Base-by-base conservation (phyloP, 441 rosid genomes). In the Gossypium aridum region DNA sequence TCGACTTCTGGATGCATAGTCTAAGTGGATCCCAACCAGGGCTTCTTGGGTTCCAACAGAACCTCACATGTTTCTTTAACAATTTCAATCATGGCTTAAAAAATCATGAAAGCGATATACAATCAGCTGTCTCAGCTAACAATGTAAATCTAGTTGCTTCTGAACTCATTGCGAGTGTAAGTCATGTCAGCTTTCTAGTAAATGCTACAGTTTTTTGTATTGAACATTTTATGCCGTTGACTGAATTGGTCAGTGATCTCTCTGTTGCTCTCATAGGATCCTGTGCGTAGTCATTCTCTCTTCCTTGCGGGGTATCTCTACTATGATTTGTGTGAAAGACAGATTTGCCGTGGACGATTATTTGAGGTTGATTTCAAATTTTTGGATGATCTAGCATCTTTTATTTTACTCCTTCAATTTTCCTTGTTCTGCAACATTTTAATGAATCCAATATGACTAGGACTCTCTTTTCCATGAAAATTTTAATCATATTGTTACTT, bases 241-340 rank as follows among this genome's bases (percentile, higher is more conserved):
- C 51, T 75, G 7, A 64, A 57, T 6, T 71, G 62, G 49, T 77
- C 56, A 23, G 22, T 60, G 72, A 60, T 51, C 62, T 78, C 39
- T 75, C 8, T 71, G 39, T 55, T 60, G 54, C 64, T 69, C 39
- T 77, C 68, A 16, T 76, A 96, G 98, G 93, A 70, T 79, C 85
- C 92, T 73, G 75, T 51, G 39, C 80, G 88, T 70, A 83, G 80
- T 47, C 77, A 47, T 77, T 86, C 92, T 73, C 75, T 81, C 80
- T 91, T 90, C 78, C 72, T 83, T 72, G 97, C 90, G 72, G 98
- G 96, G 75, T 81, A 81, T 85, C 96, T 96, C 70, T 89, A 82
- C 80, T 88, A 91, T 78, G 97, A 94, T 88, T 86, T 96, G 77
- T 83, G 88, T 77, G 93, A 91, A 86, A 86, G 87, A 77, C 87